phyloP scores from a whole-genome alignment of 2,329 filamentous ascomycete genomes.

The Monosporascus sp. region DNA sequence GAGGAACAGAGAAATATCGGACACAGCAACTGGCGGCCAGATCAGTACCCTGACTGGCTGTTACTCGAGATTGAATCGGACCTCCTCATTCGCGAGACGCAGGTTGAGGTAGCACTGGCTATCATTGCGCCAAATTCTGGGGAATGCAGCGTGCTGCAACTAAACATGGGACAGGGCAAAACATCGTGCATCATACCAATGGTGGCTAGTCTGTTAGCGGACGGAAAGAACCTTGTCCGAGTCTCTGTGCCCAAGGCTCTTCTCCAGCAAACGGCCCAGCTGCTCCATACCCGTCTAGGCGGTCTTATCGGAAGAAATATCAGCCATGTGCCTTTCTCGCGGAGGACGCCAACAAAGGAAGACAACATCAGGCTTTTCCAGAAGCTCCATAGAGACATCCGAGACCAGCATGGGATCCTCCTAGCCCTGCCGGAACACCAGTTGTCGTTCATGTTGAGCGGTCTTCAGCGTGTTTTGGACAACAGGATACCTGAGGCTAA shows the following conservation, averaged over 20 bases:
- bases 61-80: conserved; percentile 62
- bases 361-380: conserved; percentile 32
- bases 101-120: conserved; percentile 56
- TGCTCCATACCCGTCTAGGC: conserved; percentile 50
- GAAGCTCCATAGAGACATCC: conserved; percentile 34
- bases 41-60: conserved; percentile 54
- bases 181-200: conserved; percentile 53
- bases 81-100: conserved; percentile 55
- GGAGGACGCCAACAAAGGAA: conserved; percentile 35
- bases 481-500: conserved; percentile 33
- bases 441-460: conserved; percentile 60
- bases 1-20: conserved; percentile 44
- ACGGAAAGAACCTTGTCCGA: conserved; percentile 42
- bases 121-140: conserved; percentile 50
- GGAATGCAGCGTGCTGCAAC: conserved; percentile 56
- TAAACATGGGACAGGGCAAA: conserved; percentile 64
- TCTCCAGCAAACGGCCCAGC: conserved; percentile 51
- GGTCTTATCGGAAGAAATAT: conserved; percentile 48
- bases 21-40: conserved; percentile 54
- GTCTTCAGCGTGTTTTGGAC: conserved; percentile 51
- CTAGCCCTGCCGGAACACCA: conserved; percentile 57
- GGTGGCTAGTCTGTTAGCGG: conserved; percentile 39
- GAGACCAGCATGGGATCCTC: conserved; percentile 44
- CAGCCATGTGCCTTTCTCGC: conserved; percentile 53
- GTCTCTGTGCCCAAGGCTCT: conserved; percentile 53